These are phyloP conservation scores for Botryosphaeria dothidea DNA, from an alignment of 2,329 filamentous ascomycete genomes.

Conservation along the genomic window DNA sequence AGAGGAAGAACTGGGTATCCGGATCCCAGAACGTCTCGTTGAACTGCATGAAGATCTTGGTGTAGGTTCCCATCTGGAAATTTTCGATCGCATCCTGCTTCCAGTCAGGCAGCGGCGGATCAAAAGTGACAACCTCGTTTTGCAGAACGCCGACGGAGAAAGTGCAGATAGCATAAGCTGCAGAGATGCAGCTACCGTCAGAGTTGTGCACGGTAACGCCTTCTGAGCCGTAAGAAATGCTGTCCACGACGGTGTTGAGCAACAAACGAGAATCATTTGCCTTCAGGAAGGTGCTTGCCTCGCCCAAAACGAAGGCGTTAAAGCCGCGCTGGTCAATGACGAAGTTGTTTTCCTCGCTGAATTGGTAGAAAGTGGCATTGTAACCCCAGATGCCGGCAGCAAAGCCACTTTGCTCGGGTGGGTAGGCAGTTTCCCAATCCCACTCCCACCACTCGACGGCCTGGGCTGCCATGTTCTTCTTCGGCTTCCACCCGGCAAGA, in stretches of 20 bases:
- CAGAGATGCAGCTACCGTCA: conserved; percentile 59
- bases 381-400: conserved; percentile 58
- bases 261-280: conserved; percentile 58
- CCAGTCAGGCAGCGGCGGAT: conserved; percentile 62
- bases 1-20: conserved; percentile 56
- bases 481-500: conserved; percentile 64
- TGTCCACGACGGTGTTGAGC: conserved; percentile 59
- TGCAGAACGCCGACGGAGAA: conserved; percentile 71
- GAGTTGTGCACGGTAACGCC: conserved; percentile 56
- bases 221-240: conserved; percentile 53
- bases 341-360: conserved; percentile 61
- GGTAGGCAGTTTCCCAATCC: conserved; percentile 60
- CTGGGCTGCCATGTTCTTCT: conserved; percentile 55
- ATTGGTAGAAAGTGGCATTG: conserved; percentile 65
- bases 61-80: conserved; percentile 71
- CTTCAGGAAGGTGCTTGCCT: conserved; percentile 59
- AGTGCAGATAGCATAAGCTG: conserved; percentile 65
- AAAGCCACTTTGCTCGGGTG: conserved; percentile 58
- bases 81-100: conserved; percentile 64
- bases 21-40: conserved; percentile 65
- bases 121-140: conserved; percentile 59
- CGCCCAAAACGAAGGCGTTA: conserved; percentile 57
- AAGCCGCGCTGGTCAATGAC: conserved; percentile 64
- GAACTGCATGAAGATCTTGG: conserved; percentile 72
- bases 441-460: conserved; percentile 61